Evolutionary conservation across 345 rosid genomes (phyloP), one percentile per base, ranked within the genome.

Genomic region (Acer saccharum): DNA sequence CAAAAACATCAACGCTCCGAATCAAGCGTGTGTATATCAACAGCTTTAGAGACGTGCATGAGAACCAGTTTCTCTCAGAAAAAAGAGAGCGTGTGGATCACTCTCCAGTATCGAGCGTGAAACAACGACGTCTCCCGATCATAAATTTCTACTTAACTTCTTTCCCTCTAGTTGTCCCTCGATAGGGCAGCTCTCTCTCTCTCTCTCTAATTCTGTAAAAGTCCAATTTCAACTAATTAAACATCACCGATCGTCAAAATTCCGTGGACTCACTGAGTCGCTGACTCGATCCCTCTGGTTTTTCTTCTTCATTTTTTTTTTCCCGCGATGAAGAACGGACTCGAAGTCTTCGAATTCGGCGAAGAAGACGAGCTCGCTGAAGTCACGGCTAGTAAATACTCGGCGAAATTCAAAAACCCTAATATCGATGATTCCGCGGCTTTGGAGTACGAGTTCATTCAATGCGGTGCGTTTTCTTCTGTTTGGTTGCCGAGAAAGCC

Each of bases 311-410:
- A 2, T 32, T 32, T 46, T 10, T 41, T 63, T 76, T 39, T 32
- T 65, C 55, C 50, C 74, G 65, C 80, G 75, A 93, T 92, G 98
- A 88, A 89, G 87, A 81, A 76, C 76, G 85, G 68, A 23, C 72
- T 84, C 10, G 90, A 83, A 1, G 91, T 88, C 20, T 90, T 86
- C 82, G 96, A 91, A 68, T 92, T 90, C 91, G 88, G 83, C 7
- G 92, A 90, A 79, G 97, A 89, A 65, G 97, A 92, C 73, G 92
- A 90, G 88, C 77, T 85, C 68, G 57, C 88, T 35, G 96, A 93
- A 76, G 65, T 77, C 10, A 76, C 81, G 41, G 81, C 89, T 54
- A 86, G 82, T 27, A 86, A 92, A 77, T 68, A 82, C 52, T 58
- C 80, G 64, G 78, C 65, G 80, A 92, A 92, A 79, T 86, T 84